These are phyloP conservation scores for Cercospora citrullina DNA, from an alignment of 2,329 filamentous ascomycete genomes.

Conservation along the genomic window DNA sequence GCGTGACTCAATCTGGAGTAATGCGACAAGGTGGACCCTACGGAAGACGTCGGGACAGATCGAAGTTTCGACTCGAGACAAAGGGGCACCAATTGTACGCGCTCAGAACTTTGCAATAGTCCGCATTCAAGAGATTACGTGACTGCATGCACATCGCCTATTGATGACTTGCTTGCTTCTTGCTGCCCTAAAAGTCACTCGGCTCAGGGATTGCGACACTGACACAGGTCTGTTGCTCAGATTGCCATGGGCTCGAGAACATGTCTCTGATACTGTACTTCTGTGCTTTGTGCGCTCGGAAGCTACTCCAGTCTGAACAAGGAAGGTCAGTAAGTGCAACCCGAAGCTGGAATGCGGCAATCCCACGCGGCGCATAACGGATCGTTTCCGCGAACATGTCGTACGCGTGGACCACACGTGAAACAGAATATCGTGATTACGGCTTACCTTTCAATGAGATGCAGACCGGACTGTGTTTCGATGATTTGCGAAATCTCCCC, in stretches of 20 bases:
- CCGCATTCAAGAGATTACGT: background rate
- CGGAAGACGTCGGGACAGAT: background rate
- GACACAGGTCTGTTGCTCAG: background rate
- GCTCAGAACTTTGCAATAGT: background rate
- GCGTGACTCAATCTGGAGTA: background rate
- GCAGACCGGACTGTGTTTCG: conserved; percentile 89
- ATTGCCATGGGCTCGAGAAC: background rate
- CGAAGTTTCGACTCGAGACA: conserved; percentile 3
- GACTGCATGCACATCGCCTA: conserved; percentile 4
- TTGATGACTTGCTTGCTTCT: background rate
- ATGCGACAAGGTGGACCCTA: background rate
- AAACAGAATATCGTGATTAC: background rate
- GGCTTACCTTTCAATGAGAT: conserved; percentile 87
- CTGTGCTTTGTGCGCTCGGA: background rate
- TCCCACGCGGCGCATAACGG: conserved; percentile 15
- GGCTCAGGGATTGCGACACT: background rate
- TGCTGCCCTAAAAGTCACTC: background rate
- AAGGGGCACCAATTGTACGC: conserved; percentile 7
- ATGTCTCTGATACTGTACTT: background rate
- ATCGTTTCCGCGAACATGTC: background rate
- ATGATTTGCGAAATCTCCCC: conserved; percentile 85
- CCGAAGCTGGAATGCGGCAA: conserved; percentile 12
- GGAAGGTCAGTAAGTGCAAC: conserved; percentile 24
- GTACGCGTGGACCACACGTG: background rate
- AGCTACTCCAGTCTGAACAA: conserved; percentile 29